These are phyloP conservation scores for Phytophthora constricta DNA, from an alignment of 352 stramenopile genomes.

Conservation along the genomic window DNA sequence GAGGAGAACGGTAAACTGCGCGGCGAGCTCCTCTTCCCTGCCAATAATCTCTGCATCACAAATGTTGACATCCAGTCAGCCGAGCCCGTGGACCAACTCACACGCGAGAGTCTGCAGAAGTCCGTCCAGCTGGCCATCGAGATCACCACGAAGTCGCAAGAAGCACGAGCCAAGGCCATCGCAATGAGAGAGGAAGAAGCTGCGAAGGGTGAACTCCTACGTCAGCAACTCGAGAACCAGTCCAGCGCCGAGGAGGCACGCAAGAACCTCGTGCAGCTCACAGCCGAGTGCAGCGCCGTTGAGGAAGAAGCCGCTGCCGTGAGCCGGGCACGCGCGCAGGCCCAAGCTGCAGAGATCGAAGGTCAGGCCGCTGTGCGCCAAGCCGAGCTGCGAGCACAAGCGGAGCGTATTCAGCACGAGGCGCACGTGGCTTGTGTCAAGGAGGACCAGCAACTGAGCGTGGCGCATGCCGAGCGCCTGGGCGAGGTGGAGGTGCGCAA, in stretches of 20 bases:
- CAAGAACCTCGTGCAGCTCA: conserved; percentile 81
- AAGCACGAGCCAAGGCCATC: conserved; percentile 77
- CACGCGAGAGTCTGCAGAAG: conserved; percentile 79
- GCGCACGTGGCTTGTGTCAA: conserved; percentile 56
- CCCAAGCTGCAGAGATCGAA: conserved; percentile 78
- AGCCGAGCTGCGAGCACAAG: conserved; percentile 67
- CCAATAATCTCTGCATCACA: conserved; percentile 82
- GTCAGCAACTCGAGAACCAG: conserved; percentile 84
- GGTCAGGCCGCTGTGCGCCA: conserved; percentile 73
- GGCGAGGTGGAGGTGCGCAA: conserved; percentile 74
- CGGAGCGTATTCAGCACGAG: conserved; percentile 76
- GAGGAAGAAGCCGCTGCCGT: conserved; percentile 74
- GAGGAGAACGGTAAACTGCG: conserved; percentile 66
- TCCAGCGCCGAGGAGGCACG: conserved; percentile 71
- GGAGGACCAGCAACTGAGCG: conserved; percentile 68
- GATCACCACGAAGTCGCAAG: conserved; percentile 87
- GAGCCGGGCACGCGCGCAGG: conserved; percentile 59
- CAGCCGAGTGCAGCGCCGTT: conserved; percentile 70
- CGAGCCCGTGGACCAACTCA: conserved; percentile 76
- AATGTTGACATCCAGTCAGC: conserved; percentile 86
- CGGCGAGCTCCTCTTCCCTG: conserved; percentile 63
- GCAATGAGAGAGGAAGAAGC: conserved; percentile 87
- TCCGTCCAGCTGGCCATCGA: conserved; percentile 86
- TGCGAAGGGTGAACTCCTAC: conserved; percentile 72
- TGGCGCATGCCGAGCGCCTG: conserved; percentile 63